Evolutionary conservation across 192 early-diverging fungal species (phyloP), one percentile per base, ranked within the genome.

Genomic region (Backusella parvicylindrica): DNA sequence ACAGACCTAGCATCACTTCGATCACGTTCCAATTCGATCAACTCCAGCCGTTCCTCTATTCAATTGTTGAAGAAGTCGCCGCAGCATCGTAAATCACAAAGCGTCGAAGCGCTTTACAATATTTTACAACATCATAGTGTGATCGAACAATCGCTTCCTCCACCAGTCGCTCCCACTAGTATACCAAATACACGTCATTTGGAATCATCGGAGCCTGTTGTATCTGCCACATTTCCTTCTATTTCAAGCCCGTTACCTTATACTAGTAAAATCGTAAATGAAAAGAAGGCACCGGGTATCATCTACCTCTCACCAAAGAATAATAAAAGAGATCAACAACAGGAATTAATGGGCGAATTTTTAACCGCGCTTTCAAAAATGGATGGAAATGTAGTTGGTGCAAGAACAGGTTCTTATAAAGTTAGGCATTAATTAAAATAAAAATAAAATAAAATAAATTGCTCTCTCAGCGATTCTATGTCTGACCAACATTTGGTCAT

Each of bases 301-400:
- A 43, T 41, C 5, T 41, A 26, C 13, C 40, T 32, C 68, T 26
- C 28, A 9, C 15, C 35, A 31, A 35, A 43, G 28, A 31, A 15
- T 18, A 18, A 49, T 50, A 43, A 26, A 4, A n/a, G 6, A 72
- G 4, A 35, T 60, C 35, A 74, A 28, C 6, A 41, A 15, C 50
- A 70, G 8, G 79, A 78, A 64, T 23, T 73, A 6, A 50, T 83
- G 26, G 82, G 82, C 26, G 82, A 80, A 50, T 83, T 83, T 72
- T 47, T 83, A 12, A 43, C 68, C 13, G 68, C 70, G 1, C 73
- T 83, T 23, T 76, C 72, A 26, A 80, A 77, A 23, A 63, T 78
- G 21, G 73, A 74, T 6, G 82, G 81, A 3, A 73, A 80, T 75
- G 70, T 83, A 0, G 75, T 80, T 7, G 82, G 82, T 9, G 69